Percentiles rank a stretch among this genome's conserved stretches.
phyloP scores from a whole-genome alignment of 2,329 filamentous ascomycete genomes.

The Phialophora tarda region DNA sequence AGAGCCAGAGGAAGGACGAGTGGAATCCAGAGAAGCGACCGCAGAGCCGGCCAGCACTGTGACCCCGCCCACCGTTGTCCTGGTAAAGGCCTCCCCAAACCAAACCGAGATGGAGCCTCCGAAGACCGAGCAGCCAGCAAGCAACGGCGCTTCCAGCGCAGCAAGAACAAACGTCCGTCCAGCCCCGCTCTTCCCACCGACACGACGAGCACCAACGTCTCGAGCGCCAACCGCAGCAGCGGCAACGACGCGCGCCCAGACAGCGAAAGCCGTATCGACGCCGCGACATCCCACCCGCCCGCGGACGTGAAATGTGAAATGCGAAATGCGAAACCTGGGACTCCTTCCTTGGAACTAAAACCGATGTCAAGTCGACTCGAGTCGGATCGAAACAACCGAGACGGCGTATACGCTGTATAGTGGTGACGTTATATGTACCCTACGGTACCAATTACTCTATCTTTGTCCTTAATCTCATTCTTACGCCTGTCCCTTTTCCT shows the following conservation, averaged over 20 bases:
- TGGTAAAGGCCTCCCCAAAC: background rate
- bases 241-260: background rate
- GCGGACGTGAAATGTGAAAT: background rate
- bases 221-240: slow-evolving; percentile 20
- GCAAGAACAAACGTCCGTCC: background rate
- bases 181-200: slow-evolving; percentile 11
- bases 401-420: too few species aligned
- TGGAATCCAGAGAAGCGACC: background rate
- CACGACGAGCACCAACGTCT: slow-evolving; percentile 21
- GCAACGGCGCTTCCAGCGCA: background rate
- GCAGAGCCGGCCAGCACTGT: background rate
- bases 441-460: too few species aligned
- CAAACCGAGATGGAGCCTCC: background rate
- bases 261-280: background rate
- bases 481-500: too few species aligned
- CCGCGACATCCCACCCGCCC: background rate
- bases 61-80: background rate
- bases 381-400: too few species aligned
- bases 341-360: background rate
- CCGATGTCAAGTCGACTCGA: too few species aligned
- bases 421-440: too few species aligned
- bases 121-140: background rate
- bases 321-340: background rate
- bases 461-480: too few species aligned
- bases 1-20: background rate